phyloP scores from a whole-genome alignment of 257 asterid species.

The Hygrophila difformis region DNA sequence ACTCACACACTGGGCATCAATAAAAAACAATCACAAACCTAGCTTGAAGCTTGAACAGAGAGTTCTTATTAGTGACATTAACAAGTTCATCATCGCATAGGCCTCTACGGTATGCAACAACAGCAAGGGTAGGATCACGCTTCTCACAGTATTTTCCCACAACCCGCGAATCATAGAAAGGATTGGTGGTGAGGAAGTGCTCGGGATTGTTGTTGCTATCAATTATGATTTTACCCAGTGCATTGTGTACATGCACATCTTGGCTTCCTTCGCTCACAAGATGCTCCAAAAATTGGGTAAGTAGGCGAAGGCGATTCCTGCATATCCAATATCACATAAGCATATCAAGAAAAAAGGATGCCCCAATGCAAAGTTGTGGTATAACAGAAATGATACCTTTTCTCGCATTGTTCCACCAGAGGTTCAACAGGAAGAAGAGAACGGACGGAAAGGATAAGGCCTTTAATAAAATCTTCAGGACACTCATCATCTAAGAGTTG shows the following conservation, averaged over 20 bases:
- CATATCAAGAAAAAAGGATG: constrained; percentile 10
- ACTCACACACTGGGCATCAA: constrained; percentile 3
- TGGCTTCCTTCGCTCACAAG: constrained; percentile 99
- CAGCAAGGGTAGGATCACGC: constrained; percentile 99
- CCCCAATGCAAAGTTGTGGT: background rate
- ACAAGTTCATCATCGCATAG: constrained; percentile 97
- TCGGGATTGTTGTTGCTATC: constrained; percentile 98
- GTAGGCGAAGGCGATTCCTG: constrained; percentile 98
- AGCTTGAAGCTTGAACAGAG: constrained; percentile 94
- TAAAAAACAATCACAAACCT: constrained; percentile 46
- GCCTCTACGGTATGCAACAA: constrained; percentile 97
- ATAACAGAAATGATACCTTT: constrained; percentile 44
- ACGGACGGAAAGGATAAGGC: constrained; percentile 91
- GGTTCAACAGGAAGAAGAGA: constrained; percentile 98
- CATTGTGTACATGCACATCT: constrained; percentile 99
- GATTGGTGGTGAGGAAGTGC: constrained; percentile 97
- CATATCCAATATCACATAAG: constrained; percentile 15
- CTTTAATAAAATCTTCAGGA: constrained; percentile 97
- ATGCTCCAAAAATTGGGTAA: constrained; percentile 97
- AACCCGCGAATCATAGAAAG: constrained; percentile 92
- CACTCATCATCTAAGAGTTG: constrained; percentile 98
- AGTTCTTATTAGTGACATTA: constrained; percentile 88
- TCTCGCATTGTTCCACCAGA: constrained; percentile 97
- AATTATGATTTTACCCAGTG: constrained; percentile 95
- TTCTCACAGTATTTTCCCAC: constrained; percentile 99